Evolutionary conservation across 2,329 filamentous ascomycete species (phyloP).

Genomic region (Microascus cirrosus): DNA sequence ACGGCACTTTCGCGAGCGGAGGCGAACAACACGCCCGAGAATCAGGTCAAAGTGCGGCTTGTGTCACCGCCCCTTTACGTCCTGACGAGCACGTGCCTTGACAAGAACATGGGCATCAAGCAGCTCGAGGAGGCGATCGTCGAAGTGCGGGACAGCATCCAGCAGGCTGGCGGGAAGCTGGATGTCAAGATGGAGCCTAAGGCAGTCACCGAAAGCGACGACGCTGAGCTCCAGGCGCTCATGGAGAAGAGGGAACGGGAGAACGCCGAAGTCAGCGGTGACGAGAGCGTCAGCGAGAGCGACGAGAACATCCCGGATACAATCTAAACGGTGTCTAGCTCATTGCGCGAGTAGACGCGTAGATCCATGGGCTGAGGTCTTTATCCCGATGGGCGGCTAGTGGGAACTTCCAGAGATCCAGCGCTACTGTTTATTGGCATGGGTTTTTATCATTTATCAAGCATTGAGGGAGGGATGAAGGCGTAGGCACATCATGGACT

Average conservation of each 20-base stretch:
- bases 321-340: constrained; percentile 16
- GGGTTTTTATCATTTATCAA: neutral
- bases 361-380: neutral
- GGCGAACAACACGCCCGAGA: constrained; percentile 82
- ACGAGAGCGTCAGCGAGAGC: constrained; percentile 90
- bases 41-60: constrained; percentile 94
- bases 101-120: constrained; percentile 79
- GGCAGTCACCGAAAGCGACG: constrained; percentile 96
- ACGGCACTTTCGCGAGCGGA: constrained; percentile 82
- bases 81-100: constrained; percentile 86
- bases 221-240: constrained; percentile 89
- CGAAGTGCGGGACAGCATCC: constrained; percentile 74
- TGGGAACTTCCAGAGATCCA: neutral
- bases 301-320: constrained; percentile 60
- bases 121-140: constrained; percentile 82
- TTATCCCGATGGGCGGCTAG: neutral
- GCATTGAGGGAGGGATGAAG: neutral
- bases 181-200: constrained; percentile 97
- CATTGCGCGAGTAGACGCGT: neutral
- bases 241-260: constrained; percentile 99
- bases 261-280: constrained; percentile 95
- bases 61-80: constrained; percentile 98
- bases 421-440: neutral
- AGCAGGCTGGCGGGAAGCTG: constrained; percentile 64
- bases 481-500: neutral